A percentile compares a stretch with the other conserved stretches of the same genome.
These are phyloP conservation scores for Colletotrichum brevisporum DNA, from an alignment of 2,329 filamentous ascomycete genomes.

Conservation along the genomic window DNA sequence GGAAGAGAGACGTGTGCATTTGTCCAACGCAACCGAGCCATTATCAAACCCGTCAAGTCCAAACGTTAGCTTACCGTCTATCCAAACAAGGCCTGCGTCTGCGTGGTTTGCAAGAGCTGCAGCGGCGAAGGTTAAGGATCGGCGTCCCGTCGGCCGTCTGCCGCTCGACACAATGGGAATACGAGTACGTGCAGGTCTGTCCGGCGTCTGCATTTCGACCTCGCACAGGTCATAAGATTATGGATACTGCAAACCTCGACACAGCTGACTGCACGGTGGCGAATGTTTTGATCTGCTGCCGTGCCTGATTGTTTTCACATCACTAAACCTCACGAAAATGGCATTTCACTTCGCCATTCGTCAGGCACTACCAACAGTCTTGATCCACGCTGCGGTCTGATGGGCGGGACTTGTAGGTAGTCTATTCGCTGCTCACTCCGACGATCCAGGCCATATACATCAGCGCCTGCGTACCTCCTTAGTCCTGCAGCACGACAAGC, in stretches of 20 bases:
- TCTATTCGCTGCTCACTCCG: constrained; percentile 12
- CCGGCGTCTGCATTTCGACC: constrained; percentile 1
- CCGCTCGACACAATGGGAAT: constrained; percentile 18
- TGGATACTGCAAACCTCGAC: not conserved
- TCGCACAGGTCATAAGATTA: constrained; percentile 4
- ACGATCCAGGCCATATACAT: not conserved
- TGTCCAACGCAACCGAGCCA: constrained; percentile 2
- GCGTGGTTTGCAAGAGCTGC: constrained; percentile 15
- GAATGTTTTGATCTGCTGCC: not conserved
- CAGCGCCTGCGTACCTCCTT: constrained; percentile 10
- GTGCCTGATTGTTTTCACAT: constrained; percentile 6
- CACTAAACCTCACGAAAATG: constrained; percentile 11
- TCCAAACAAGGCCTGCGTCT: not conserved
- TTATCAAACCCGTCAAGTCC: constrained; percentile 19
- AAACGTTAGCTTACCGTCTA: not conserved
- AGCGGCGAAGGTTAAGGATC: constrained; percentile 21
- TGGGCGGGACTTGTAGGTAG: not conserved
- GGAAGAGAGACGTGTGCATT: not conserved
- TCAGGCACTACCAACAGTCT: not conserved
- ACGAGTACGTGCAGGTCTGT: constrained; percentile 26
- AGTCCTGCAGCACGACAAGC: constrained; percentile 6
- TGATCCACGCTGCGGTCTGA: constrained; percentile 3
- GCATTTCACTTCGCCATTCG: constrained; percentile 3
- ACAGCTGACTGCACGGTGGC: constrained; percentile 9
- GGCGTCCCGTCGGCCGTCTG: constrained; percentile 7